A percentile compares a stretch with the other conserved stretches of the same genome.
Evolutionary conservation across 75 land plant species (phyloP).

Genomic region (Pinus taeda): DNA sequence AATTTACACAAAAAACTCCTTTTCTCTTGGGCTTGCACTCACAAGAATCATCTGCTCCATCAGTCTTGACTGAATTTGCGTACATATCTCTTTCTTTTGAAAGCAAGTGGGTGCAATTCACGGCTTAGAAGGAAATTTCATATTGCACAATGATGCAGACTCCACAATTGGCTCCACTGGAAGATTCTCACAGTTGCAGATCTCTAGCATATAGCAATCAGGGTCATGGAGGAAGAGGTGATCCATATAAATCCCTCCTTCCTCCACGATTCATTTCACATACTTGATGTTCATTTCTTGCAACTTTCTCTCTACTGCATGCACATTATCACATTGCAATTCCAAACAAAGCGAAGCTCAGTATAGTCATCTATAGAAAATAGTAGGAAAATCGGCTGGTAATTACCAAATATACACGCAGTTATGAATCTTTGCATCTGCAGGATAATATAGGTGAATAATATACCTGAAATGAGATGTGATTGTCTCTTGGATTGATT

Average conservation of each 20-base stretch:
- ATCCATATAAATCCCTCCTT: constrained; percentile 20
- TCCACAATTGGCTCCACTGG: constrained; percentile 9
- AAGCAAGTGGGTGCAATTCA: too few species aligned
- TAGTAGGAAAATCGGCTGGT: too few species aligned
- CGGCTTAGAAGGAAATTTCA: too few species aligned
- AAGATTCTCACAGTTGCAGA: constrained; percentile 26
- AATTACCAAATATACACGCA: too few species aligned
- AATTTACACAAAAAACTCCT: too few species aligned
- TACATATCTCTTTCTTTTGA: too few species aligned
- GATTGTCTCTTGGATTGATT: constrained; percentile 73
- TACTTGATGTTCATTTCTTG: constrained; percentile 18
- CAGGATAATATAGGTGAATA: too few species aligned
- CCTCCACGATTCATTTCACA: constrained; percentile 1
- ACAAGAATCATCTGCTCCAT: too few species aligned
- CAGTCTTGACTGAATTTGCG: too few species aligned
- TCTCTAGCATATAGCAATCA: constrained; percentile 28
- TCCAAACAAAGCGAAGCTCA: background rate
- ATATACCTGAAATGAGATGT: constrained; percentile 74
- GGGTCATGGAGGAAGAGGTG: constrained; percentile 33
- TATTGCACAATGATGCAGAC: background rate
- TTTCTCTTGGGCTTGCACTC: too few species aligned
- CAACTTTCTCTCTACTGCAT: background rate
- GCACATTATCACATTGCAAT: background rate
- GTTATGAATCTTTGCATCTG: too few species aligned
- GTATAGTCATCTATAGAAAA: too few species aligned